Conservation (phyloP, 108 stramenopile species). For the Nitzschia palea region DNA sequence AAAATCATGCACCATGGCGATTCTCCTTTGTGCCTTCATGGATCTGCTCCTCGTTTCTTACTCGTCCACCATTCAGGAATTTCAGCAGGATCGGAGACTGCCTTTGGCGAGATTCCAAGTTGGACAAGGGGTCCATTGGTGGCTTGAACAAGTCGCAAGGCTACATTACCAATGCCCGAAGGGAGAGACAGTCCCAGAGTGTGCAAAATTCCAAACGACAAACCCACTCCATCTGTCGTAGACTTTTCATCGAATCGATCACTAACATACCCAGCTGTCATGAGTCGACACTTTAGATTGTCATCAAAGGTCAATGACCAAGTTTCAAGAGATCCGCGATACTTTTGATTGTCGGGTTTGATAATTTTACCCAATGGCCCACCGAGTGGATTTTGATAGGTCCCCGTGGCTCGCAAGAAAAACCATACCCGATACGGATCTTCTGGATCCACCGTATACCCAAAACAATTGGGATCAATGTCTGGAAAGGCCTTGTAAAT, state of each 20-base stretch:
- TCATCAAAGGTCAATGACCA: constrained; percentile 42
- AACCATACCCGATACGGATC: constrained; percentile 53
- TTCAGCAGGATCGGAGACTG: constrained; percentile 19
- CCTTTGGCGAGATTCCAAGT: not conserved
- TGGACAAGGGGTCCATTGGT: constrained; percentile 10
- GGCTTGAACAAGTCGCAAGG: constrained; percentile 44
- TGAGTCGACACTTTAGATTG: constrained; percentile 28
- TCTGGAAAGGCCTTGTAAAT: constrained; percentile 56
- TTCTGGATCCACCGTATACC: constrained; percentile 52
- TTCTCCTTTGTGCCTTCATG: no score
- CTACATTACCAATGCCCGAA: constrained; percentile 14
- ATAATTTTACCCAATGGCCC: constrained; percentile 8
- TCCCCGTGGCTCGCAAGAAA: constrained; percentile 39
- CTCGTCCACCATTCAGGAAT: constrained; percentile 66
- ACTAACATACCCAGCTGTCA: constrained; percentile 40
- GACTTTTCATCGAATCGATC: constrained; percentile 50
- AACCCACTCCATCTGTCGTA: constrained; percentile 41
- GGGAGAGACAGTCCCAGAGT: constrained; percentile 22
- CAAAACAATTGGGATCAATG: constrained; percentile 48
- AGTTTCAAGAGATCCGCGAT: constrained; percentile 36
- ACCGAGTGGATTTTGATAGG: constrained; percentile 26
- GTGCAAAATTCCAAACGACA: constrained; percentile 39
- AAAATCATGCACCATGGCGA: no score
- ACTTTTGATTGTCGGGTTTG: constrained; percentile 24
- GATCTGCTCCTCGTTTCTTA: constrained; percentile 49